These are phyloP conservation scores for Didymella pinodella DNA, from an alignment of 2,329 filamentous ascomycete species.

Conservation along the genomic window DNA sequence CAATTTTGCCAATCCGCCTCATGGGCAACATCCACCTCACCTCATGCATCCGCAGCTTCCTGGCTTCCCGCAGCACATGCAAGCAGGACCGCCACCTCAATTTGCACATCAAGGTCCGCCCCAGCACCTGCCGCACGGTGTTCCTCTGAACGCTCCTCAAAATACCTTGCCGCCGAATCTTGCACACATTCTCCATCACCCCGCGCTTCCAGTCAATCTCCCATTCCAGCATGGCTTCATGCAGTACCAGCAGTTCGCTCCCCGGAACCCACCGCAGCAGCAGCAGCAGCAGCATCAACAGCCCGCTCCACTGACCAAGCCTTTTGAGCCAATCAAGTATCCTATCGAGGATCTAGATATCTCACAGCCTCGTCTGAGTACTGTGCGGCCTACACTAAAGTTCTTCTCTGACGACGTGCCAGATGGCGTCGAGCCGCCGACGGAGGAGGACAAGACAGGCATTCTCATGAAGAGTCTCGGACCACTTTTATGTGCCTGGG, in stretches of 20 bases:
- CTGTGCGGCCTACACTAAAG: constrained; percentile 76
- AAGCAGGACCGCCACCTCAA: constrained; percentile 12
- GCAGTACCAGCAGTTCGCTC: constrained; percentile 29
- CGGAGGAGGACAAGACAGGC: constrained; percentile 55
- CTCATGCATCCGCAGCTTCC: constrained; percentile 18
- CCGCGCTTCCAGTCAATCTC: constrained; percentile 14
- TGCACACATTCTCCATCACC: constrained; percentile 28
- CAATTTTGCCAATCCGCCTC: constrained; percentile 60
- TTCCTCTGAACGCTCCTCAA: constrained; percentile 14
- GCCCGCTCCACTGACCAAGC: constrained; percentile 60
- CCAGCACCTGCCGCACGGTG: constrained; percentile 13
- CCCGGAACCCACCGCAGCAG: constrained; percentile 47
- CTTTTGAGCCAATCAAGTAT: constrained; percentile 76
- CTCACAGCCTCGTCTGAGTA: constrained; percentile 68
- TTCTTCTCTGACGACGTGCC: constrained; percentile 73
- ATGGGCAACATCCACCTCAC: constrained; percentile 49
- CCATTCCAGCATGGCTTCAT: constrained; percentile 23
- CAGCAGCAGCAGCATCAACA: constrained; percentile 55
- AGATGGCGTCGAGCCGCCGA: constrained; percentile 47
- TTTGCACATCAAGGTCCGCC: constrained; percentile 16
- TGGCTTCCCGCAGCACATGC: constrained; percentile 13
- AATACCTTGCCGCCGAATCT: constrained; percentile 32
- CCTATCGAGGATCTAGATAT: constrained; percentile 94
- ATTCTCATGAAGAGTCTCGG: constrained; percentile 88
- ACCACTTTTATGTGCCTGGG: constrained; percentile 87